Evolutionary conservation across 1,284 basidiomycete species (phyloP).

Genomic region (Ceratobasidium sp.): DNA sequence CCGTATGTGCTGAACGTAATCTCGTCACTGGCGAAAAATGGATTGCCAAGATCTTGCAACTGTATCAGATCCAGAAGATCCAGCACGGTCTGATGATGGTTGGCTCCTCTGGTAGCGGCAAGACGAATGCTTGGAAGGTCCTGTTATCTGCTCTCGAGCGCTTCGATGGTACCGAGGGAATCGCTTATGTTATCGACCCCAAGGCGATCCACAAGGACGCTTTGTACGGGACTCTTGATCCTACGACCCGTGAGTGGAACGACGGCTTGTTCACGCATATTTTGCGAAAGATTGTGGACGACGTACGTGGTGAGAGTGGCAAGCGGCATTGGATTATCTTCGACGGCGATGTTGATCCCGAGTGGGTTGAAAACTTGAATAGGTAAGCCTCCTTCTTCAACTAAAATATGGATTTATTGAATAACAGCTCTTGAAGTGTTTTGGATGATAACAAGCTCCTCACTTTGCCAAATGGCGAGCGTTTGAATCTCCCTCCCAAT

Average conservation of each 20-base stretch:
- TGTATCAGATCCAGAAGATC: constrained; percentile 99
- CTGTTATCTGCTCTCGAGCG: constrained; percentile 91
- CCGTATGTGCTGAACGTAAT: constrained; percentile 89
- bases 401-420: neutral
- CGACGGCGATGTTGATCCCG: constrained; percentile 99
- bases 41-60: constrained; percentile 95
- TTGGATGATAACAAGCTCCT: constrained; percentile 99
- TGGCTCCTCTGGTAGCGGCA: constrained; percentile 96
- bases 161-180: constrained; percentile 91
- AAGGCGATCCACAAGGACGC: constrained; percentile 99
- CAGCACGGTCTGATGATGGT: constrained; percentile 99
- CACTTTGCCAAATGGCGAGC: constrained; percentile 98
- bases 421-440: constrained; percentile 70
- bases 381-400: constrained; percentile 69
- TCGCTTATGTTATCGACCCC: constrained; percentile 97
- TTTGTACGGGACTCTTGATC: constrained; percentile 96
- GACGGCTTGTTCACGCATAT: constrained; percentile 99
- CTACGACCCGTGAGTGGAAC: constrained; percentile 99
- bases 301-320: constrained; percentile 96
- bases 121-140: constrained; percentile 98
- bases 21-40: constrained; percentile 90
- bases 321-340: constrained; percentile 99
- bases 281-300: constrained; percentile 97
- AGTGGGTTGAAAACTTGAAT: constrained; percentile 99
- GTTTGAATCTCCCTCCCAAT: constrained; percentile 95